A percentile compares a stretch with the other conserved stretches of the same genome.
Conservation (phyloP, 2,329 filamentous ascomycete genomes). For the Beauveria pseudobassiana region DNA sequence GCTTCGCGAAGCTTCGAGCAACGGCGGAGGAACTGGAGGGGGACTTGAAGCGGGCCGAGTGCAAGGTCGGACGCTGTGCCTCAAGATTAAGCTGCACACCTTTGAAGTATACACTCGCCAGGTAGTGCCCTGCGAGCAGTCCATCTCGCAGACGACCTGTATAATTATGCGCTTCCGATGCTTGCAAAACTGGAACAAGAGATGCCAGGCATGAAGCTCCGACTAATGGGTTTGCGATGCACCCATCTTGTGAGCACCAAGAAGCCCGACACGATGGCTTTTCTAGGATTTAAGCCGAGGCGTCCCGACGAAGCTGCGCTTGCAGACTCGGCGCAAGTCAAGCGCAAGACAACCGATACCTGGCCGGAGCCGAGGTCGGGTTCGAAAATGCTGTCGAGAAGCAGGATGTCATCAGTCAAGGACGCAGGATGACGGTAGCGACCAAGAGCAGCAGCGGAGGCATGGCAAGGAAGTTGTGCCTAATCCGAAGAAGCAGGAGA, state of each 20-base stretch:
- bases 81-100: slow-evolving; percentile 91
- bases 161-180: slow-evolving; percentile 74
- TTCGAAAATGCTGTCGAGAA: neutral
- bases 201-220: slow-evolving; percentile 67
- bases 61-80: slow-evolving; percentile 80
- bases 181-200: slow-evolving; percentile 78
- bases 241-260: slow-evolving; percentile 83
- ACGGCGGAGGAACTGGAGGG: slow-evolving; percentile 82
- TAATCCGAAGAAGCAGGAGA: slow-evolving; percentile 30
- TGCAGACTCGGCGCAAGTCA: neutral
- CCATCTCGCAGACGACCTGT: slow-evolving; percentile 70
- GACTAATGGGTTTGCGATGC: slow-evolving; percentile 82
- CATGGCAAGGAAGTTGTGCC: slow-evolving; percentile 47
- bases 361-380: slow-evolving; percentile 9
- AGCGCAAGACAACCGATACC: neutral
- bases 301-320: slow-evolving; percentile 11
- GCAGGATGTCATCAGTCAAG: neutral
- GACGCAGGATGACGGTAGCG: neutral
- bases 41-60: slow-evolving; percentile 70
- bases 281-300: slow-evolving; percentile 60
- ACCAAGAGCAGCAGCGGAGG: slow-evolving; percentile 37
- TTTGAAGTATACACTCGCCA: slow-evolving; percentile 89
- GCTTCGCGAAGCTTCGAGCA: slow-evolving; percentile 68
- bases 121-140: slow-evolving; percentile 67
- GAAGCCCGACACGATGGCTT: slow-evolving; percentile 66